A percentile compares a stretch with the other conserved stretches of the same genome.
Evolutionary conservation across 805 yeast genomes (phyloP).

Genomic region (Starmerella floricola): DNA sequence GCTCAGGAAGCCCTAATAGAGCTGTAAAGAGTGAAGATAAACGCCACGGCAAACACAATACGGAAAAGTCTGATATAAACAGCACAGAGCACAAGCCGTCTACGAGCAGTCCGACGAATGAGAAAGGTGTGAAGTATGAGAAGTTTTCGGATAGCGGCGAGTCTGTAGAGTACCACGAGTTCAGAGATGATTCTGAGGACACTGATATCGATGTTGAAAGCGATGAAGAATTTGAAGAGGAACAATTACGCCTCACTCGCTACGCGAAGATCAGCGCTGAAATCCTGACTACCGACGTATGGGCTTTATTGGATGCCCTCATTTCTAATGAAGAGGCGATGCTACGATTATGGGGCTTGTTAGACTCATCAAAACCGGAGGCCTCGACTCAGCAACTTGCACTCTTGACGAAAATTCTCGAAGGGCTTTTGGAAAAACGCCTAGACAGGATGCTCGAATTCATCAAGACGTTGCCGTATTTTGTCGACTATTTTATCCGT

Average conservation of each 20-base stretch:
- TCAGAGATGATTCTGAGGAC: slow-evolving; percentile 4
- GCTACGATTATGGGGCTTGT: slow-evolving; percentile 63
- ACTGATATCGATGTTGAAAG: slow-evolving; percentile 17
- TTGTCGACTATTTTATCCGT: slow-evolving; percentile 68
- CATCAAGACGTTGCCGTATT: slow-evolving; percentile 50
- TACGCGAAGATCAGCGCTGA: slow-evolving; percentile 70
- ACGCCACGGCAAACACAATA: no score
- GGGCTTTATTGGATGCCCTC: slow-evolving; percentile 85
- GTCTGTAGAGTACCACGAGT: slow-evolving; percentile 14
- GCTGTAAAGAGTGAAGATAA: not conserved
- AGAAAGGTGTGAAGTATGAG: not conserved
- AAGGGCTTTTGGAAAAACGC: slow-evolving; percentile 78
- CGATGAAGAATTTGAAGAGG: slow-evolving; percentile 21
- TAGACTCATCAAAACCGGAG: slow-evolving; percentile 37
- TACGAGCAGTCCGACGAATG: not conserved
- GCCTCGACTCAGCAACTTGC: slow-evolving; percentile 63
- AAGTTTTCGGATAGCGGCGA: slow-evolving; percentile 1
- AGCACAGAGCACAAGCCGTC: no score
- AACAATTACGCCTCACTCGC: slow-evolving; percentile 15
- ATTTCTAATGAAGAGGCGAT: slow-evolving; percentile 60
- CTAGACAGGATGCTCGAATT: slow-evolving; percentile 66
- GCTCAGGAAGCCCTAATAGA: not conserved
- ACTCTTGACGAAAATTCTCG: slow-evolving; percentile 82
- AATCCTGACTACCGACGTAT: slow-evolving; percentile 78
- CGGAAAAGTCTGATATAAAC: no score